Percentiles rank a stretch among this genome's conserved stretches.
phyloP scores from a whole-genome alignment of 495 filamentous ascomycete genomes.

The Talaromyces wortmannii region DNA sequence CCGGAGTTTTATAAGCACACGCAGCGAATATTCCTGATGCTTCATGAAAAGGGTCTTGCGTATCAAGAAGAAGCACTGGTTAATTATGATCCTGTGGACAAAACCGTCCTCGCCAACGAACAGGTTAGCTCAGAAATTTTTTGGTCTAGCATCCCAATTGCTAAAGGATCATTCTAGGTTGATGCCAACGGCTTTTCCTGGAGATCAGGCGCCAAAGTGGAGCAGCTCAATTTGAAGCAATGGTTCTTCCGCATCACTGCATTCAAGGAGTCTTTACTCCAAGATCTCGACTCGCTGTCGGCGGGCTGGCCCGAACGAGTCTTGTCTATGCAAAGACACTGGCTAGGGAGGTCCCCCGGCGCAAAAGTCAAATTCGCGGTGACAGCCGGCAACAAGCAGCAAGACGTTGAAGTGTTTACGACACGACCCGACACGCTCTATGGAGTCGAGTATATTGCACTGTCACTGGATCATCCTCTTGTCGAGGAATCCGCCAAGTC shows the following conservation, averaged over 20 bases:
- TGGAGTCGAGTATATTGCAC: conserved; percentile 76
- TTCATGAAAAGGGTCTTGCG: conserved; percentile 64
- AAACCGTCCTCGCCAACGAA: conserved; percentile 86
- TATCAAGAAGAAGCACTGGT: conserved; percentile 75
- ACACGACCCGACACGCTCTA: conserved; percentile 79
- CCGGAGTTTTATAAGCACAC: conserved; percentile 86
- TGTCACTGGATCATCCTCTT: conserved; percentile 68
- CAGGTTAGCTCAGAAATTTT: conserved; percentile 36
- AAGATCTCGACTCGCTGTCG: conserved; percentile 61
- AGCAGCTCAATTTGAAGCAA: conserved; percentile 72
- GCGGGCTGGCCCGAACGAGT: conserved; percentile 76
- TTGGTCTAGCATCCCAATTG: background rate
- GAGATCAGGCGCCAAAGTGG: conserved; percentile 81
- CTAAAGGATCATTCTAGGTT: conserved; percentile 36
- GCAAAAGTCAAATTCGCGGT: conserved; percentile 66
- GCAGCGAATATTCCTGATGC: conserved; percentile 71
- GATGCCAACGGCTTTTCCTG: conserved; percentile 77
- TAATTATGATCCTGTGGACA: conserved; percentile 86
- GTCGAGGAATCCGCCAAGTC: conserved; percentile 52
- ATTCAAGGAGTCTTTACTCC: conserved; percentile 66
- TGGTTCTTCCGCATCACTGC: conserved; percentile 85
- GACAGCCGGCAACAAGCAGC: conserved; percentile 20
- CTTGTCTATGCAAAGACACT: conserved; percentile 77
- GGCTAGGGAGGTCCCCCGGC: conserved; percentile 74
- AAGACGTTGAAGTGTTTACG: conserved; percentile 67